Percentiles rank a stretch among this genome's conserved stretches.
Evolutionary conservation across 352 stramenopile genomes (phyloP).

Genomic region (Blastocystis sp.): DNA sequence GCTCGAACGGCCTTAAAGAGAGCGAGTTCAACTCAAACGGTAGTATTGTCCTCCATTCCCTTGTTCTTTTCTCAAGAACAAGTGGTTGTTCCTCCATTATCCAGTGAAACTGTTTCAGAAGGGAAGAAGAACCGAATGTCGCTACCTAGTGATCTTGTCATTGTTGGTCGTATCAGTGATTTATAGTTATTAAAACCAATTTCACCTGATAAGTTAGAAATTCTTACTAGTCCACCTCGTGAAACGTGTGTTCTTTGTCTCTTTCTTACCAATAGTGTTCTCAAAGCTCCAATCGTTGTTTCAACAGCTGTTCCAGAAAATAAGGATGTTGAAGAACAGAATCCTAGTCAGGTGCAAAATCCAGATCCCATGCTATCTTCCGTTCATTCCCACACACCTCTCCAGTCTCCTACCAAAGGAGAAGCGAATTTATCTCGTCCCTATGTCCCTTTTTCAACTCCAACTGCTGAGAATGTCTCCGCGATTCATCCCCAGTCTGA

Average conservation of each 20-base stretch:
- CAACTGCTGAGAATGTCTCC: neutral
- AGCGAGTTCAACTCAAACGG: neutral
- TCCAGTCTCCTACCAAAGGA: too few species aligned
- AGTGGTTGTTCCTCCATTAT: neutral
- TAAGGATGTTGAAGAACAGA: neutral
- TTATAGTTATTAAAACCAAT: constrained; percentile 22
- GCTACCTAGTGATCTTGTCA: constrained; percentile 29
- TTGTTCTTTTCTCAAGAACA: neutral
- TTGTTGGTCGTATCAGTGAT: neutral
- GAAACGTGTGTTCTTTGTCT: neutral
- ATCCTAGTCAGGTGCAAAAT: too few species aligned
- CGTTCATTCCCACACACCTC: too few species aligned
- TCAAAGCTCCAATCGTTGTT: neutral
- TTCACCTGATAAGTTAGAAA: constrained; percentile 20
- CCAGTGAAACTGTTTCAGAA: neutral
- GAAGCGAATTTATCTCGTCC: too few species aligned
- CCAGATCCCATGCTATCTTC: too few species aligned
- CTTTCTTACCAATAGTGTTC: neutral
- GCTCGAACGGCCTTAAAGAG: neutral
- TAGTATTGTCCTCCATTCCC: neutral
- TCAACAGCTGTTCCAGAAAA: neutral
- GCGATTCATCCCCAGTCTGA: neutral
- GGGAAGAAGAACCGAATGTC: constrained; percentile 11
- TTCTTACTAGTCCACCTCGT: neutral
- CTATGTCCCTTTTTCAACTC: neutral